Conservation (phyloP, 2,329 filamentous ascomycete genomes). For the Cryphonectria nitschkei region DNA sequence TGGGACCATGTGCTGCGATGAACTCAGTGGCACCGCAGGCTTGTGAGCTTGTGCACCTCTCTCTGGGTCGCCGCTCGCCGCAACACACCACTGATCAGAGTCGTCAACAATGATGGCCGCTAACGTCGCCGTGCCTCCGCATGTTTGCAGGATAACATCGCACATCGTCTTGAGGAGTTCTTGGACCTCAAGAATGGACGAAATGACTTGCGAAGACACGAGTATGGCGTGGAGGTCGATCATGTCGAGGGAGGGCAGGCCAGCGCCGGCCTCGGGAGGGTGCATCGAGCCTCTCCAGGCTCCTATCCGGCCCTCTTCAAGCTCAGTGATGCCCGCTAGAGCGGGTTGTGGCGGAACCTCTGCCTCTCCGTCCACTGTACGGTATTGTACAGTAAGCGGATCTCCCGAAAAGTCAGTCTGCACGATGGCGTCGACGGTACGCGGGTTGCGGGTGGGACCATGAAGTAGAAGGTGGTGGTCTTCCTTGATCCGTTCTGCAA, state of each 20-base stretch:
- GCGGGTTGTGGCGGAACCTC: slow-evolving; percentile 49
- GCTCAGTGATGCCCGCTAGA: slow-evolving; percentile 50
- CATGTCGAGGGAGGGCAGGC: slow-evolving; percentile 78
- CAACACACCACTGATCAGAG: slow-evolving; percentile 71
- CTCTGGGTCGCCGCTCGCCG: slow-evolving; percentile 74
- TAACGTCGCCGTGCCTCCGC: slow-evolving; percentile 69
- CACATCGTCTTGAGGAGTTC: slow-evolving; percentile 79
- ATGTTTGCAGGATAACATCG: slow-evolving; percentile 78
- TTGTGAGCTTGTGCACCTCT: slow-evolving; percentile 68
- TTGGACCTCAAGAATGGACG: slow-evolving; percentile 76
- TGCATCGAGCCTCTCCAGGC: slow-evolving; percentile 67
- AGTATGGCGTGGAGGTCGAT: slow-evolving; percentile 80
- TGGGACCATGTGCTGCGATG: slow-evolving; percentile 67
- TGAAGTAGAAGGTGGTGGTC: slow-evolving; percentile 71
- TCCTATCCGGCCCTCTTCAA: slow-evolving; percentile 61
- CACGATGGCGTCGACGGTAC: slow-evolving; percentile 64
- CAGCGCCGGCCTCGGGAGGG: slow-evolving; percentile 60
- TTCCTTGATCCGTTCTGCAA: slow-evolving; percentile 68
- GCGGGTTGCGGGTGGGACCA: slow-evolving; percentile 60
- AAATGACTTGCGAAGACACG: slow-evolving; percentile 78
- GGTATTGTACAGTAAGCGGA: slow-evolving; percentile 55
- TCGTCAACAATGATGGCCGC: slow-evolving; percentile 77
- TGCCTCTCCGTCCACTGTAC: slow-evolving; percentile 50
- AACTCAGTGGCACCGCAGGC: slow-evolving; percentile 65
- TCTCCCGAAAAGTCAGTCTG: slow-evolving; percentile 74